Evolutionary conservation across 164 flowering plant genomes (phyloP).

Genomic region (Umbilicus rupestris): DNA sequence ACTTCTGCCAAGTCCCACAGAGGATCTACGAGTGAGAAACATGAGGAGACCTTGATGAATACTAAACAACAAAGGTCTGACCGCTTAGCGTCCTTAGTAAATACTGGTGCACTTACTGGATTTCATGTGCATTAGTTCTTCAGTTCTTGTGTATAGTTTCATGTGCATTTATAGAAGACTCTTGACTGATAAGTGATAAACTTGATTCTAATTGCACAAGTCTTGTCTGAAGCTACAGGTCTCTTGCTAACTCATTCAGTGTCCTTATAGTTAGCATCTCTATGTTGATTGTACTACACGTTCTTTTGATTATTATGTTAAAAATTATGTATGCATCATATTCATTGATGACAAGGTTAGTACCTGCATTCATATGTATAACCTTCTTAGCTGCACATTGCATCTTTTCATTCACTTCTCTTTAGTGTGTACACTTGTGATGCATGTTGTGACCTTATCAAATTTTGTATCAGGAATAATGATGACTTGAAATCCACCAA

Average conservation of each 20-base stretch:
- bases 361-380: neutral
- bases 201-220: neutral
- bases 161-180: neutral
- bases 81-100: neutral
- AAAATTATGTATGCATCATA: neutral
- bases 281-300: neutral
- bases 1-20: conserved; percentile 29
- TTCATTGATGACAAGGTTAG: neutral
- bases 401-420: neutral
- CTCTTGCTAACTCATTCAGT: neutral
- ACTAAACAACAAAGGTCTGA: conserved; percentile 37
- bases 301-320: neutral
- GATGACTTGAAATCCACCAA: conserved; percentile 12
- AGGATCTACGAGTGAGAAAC: conserved; percentile 25
- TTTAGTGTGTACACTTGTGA: neutral
- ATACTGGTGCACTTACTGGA: neutral
- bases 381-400: neutral
- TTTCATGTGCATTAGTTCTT: neutral
- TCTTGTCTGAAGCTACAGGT: neutral
- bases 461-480: conserved; percentile 30
- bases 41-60: conserved; percentile 23
- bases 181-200: neutral
- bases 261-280: neutral
- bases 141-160: neutral
- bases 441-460: neutral